Evolutionary conservation across 1,139 yeast species (phyloP).

Genomic region (Suhomyces bolitotheri): DNA sequence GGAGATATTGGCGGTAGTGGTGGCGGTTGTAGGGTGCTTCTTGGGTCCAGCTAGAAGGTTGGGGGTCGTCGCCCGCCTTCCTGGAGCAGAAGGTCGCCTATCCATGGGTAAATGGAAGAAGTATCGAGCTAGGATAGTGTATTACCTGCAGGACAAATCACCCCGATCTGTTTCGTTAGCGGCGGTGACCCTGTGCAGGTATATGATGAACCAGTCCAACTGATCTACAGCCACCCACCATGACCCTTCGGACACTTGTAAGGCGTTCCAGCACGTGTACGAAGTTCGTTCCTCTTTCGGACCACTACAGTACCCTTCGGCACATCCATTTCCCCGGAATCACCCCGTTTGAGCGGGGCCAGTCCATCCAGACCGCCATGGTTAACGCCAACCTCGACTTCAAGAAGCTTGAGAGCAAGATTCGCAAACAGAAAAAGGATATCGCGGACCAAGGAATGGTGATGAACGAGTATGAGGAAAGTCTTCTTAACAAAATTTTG

Average conservation of each 20-base stretch:
- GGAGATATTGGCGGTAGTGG: constrained; percentile 12
- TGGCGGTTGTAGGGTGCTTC: constrained; percentile 12
- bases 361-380: constrained; percentile 58
- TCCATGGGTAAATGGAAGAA: constrained; percentile 4
- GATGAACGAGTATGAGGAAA: constrained; percentile 48
- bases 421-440: constrained; percentile 38
- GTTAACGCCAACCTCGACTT: constrained; percentile 63
- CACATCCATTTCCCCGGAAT: constrained; percentile 65
- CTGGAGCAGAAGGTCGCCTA: not conserved
- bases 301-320: constrained; percentile 44
- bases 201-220: no score
- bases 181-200: no score
- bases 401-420: constrained; percentile 55
- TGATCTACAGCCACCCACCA: not conserved
- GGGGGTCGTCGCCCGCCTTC: constrained; percentile 7
- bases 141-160: no score
- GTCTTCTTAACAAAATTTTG: constrained; percentile 43
- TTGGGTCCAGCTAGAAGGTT: constrained; percentile 9
- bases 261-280: constrained; percentile 14
- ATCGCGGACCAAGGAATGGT: constrained; percentile 41
- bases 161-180: no score
- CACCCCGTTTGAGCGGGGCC: constrained; percentile 59
- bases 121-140: no score
- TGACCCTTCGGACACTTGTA: not conserved
- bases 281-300: constrained; percentile 34